Evolutionary conservation across 192 early-diverging fungal genomes (phyloP), one percentile per base, ranked within the genome.

Genomic region (Chytriomyces confervae): DNA sequence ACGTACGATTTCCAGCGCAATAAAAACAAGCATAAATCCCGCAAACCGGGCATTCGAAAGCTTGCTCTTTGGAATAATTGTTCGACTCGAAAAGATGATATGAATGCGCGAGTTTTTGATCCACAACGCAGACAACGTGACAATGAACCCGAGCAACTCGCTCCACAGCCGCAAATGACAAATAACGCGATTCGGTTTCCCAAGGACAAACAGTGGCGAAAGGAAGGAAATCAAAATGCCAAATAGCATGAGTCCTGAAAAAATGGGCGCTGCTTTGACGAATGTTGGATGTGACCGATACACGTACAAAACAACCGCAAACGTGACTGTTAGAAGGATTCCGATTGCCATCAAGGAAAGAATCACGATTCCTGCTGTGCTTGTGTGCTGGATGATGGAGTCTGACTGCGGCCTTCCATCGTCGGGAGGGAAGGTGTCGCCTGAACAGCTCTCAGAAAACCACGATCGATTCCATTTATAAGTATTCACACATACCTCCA

Each of bases 51-150:
- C 46, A n/a, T 74, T 60, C 5, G 45, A 61, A 57, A 74, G 46
- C 43, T 48, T 62, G 18, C 53, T 50, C n/a, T 74, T 74, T 62
- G 72, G 72, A 74, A 74, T 74, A 7, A 74, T 62, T 16, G 45
- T 74, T 45, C 61, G 53, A 47, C 72, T 74, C 43, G 72, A 74
- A 27, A 74, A 74, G 18, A 74, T 74, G 6, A 63, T 74, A 16
- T 74, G 61, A 45, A 74, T 61, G 7, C 72, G 57, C 8, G 18
- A 62, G 43, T 74, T 74, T 43, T 74, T 74, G 36, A 62, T 49
- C 44, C 23, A 46, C 8, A 74, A 60, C 11, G 72, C 57, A 9
- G 60, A 43, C 16, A 74, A 7, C 16, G 61, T 36, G 9, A 74
- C 7, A 45, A n/a, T 10, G 61, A 74, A 74, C 13, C 61, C 72